These are phyloP conservation scores for Irpex sp. DNA, from an alignment of 1,284 basidiomycete genomes.

Conservation along the genomic window DNA sequence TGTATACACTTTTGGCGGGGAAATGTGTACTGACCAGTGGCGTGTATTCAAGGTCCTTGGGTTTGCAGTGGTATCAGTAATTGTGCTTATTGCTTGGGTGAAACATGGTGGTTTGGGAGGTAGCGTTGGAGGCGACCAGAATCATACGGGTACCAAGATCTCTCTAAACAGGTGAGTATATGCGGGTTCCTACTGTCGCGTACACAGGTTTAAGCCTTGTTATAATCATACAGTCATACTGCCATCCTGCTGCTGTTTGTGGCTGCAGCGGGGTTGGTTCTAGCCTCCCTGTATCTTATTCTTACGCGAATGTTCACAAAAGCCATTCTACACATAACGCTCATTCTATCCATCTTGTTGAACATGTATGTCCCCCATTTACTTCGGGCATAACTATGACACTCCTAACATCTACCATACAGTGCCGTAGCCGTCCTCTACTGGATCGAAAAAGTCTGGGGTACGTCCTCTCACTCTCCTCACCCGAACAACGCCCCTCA, in stretches of 20 bases:
- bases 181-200: slow-evolving; percentile 21
- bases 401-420: not conserved
- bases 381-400: not conserved
- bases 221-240: slow-evolving; percentile 28
- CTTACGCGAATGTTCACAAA: slow-evolving; percentile 76
- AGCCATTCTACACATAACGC: slow-evolving; percentile 77
- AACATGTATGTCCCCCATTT: slow-evolving; percentile 56
- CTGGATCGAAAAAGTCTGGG: slow-evolving; percentile 75
- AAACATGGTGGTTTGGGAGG: slow-evolving; percentile 64
- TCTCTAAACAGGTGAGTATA: slow-evolving; percentile 54
- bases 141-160: slow-evolving; percentile 40
- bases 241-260: slow-evolving; percentile 66
- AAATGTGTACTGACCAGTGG: not conserved
- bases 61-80: slow-evolving; percentile 63
- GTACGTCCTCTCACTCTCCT: slow-evolving; percentile 41
- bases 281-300: slow-evolving; percentile 51
- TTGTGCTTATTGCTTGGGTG: slow-evolving; percentile 63
- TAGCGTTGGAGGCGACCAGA: slow-evolving; percentile 48
- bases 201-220: no score
- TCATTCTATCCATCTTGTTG: slow-evolving; percentile 65
- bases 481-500: slow-evolving; percentile 7
- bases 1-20: not conserved
- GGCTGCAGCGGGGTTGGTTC: slow-evolving; percentile 45
- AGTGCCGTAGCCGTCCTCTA: slow-evolving; percentile 71
- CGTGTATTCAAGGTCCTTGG: slow-evolving; percentile 50